Conservation (phyloP, 768 basidiomycete species). For the Mycena pura region DNA sequence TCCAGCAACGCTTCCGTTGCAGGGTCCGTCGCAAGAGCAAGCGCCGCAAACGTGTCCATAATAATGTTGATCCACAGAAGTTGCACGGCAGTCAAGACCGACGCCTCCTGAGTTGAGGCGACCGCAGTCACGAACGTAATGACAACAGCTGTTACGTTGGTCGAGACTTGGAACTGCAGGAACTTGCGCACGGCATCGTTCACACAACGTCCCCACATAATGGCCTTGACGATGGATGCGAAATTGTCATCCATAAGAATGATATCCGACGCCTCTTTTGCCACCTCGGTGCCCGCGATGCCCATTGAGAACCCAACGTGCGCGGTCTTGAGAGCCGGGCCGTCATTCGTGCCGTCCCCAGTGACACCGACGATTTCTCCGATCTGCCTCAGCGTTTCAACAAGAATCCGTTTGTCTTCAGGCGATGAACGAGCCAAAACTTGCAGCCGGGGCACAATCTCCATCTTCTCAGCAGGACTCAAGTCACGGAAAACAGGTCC, state of each 20-base stretch:
- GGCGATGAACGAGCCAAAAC: conserved; percentile 97
- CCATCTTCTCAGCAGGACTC: conserved; percentile 69
- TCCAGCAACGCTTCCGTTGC: conserved; percentile 82
- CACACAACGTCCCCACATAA: conserved; percentile 99
- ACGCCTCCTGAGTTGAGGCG: conserved; percentile 73
- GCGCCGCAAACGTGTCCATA: conserved; percentile 98
- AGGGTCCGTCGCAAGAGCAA: conserved; percentile 96
- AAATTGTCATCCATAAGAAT: conserved; percentile 99
- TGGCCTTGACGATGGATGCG: conserved; percentile 93
- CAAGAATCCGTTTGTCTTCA: conserved; percentile 94
- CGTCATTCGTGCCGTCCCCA: conserved; percentile 98
- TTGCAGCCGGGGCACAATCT: conserved; percentile 90
- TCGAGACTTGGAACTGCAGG: conserved; percentile 93
- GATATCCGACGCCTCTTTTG: conserved; percentile 98
- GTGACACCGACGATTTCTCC: conserved; percentile 96
- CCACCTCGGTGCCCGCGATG: conserved; percentile 95
- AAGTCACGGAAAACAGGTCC: conserved; percentile 92
- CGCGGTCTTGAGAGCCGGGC: conserved; percentile 93
- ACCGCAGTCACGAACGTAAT: conserved; percentile 94
- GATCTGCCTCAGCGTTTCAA: conserved; percentile 83
- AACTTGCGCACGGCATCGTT: conserved; percentile 99
- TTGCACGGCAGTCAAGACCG: conserved; percentile 95
- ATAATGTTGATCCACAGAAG: conserved; percentile 99
- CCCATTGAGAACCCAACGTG: conserved; percentile 98
- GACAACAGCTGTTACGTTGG: conserved; percentile 94